A percentile compares a stretch with the other conserved stretches of the same genome.
These are phyloP conservation scores for Sedum album DNA, from an alignment of 164 flowering plant genomes.

Conservation along the genomic window DNA sequence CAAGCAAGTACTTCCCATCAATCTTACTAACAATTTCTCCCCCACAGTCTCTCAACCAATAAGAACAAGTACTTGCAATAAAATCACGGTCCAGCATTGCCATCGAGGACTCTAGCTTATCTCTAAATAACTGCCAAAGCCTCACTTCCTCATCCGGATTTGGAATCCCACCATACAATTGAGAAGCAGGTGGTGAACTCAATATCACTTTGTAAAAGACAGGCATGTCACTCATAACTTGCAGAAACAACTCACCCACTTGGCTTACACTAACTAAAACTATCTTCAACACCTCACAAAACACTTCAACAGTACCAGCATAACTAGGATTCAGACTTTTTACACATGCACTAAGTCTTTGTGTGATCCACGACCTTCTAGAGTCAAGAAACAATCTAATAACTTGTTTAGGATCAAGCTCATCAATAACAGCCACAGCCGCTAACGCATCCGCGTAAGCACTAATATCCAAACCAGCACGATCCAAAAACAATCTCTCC, in stretches of 20 bases:
- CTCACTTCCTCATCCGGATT: slow-evolving; percentile 89
- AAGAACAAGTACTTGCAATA: slow-evolving; percentile 51
- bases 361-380: slow-evolving; percentile 58
- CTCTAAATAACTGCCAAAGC: slow-evolving; percentile 75
- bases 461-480: slow-evolving; percentile 28
- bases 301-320: slow-evolving; percentile 39
- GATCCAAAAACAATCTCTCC: slow-evolving; percentile 56
- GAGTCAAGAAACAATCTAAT: slow-evolving; percentile 65
- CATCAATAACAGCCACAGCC: slow-evolving; percentile 75
- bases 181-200: slow-evolving; percentile 83
- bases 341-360: background rate
- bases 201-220: slow-evolving; percentile 72
- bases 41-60: slow-evolving; percentile 74
- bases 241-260: slow-evolving; percentile 84
- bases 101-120: slow-evolving; percentile 57
- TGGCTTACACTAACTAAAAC: slow-evolving; percentile 78
- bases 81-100: slow-evolving; percentile 51
- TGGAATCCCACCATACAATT: slow-evolving; percentile 88
- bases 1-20: slow-evolving; percentile 58
- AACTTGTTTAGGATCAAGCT: slow-evolving; percentile 52
- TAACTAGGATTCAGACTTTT: slow-evolving; percentile 8
- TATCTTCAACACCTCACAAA: slow-evolving; percentile 60
- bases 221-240: slow-evolving; percentile 81
- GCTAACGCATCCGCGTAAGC: slow-evolving; percentile 81
- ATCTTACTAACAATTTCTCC: slow-evolving; percentile 48